A percentile compares a stretch with the other conserved stretches of the same genome.
Conservation (phyloP, 2,329 filamentous ascomycete genomes). For the Exophiala sp. region DNA sequence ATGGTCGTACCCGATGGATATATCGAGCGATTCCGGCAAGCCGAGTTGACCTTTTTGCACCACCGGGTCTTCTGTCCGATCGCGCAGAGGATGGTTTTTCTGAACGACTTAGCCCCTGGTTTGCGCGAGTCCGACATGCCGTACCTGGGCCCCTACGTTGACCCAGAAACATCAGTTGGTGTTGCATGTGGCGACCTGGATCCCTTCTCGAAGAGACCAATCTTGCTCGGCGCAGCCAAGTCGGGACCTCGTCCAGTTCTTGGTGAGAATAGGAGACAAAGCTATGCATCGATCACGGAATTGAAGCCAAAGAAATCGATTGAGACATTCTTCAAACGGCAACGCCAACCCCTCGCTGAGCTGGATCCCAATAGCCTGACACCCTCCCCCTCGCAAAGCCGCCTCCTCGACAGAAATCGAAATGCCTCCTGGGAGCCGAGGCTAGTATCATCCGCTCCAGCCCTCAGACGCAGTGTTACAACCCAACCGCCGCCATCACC, state of each 20-base stretch:
- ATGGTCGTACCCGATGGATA: constrained; percentile 75
- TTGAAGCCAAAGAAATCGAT: constrained; percentile 58
- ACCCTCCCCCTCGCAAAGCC: constrained; percentile 59
- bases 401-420: constrained; percentile 50
- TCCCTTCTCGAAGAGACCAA: constrained; percentile 50
- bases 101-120: constrained; percentile 61
- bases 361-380: constrained; percentile 63
- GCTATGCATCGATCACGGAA: constrained; percentile 43
- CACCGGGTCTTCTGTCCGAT: constrained; percentile 89
- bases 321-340: constrained; percentile 59
- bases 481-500: constrained; percentile 38
- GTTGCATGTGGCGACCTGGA: constrained; percentile 79
- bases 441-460: constrained; percentile 40
- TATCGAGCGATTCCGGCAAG: constrained; percentile 71
- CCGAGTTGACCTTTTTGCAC: constrained; percentile 87
- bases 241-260: constrained; percentile 33
- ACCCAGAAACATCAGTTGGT: constrained; percentile 61
- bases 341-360: constrained; percentile 59
- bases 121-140: constrained; percentile 64
- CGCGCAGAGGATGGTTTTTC: constrained; percentile 63
- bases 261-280: constrained; percentile 37
- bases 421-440: constrained; percentile 52
- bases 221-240: constrained; percentile 20
- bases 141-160: constrained; percentile 71
- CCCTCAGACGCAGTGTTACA: constrained; percentile 34